Percentiles rank a stretch among this genome's conserved stretches.
Evolutionary conservation across 2,329 filamentous ascomycete genomes (phyloP).

Genomic region (Fusarium tupiense): DNA sequence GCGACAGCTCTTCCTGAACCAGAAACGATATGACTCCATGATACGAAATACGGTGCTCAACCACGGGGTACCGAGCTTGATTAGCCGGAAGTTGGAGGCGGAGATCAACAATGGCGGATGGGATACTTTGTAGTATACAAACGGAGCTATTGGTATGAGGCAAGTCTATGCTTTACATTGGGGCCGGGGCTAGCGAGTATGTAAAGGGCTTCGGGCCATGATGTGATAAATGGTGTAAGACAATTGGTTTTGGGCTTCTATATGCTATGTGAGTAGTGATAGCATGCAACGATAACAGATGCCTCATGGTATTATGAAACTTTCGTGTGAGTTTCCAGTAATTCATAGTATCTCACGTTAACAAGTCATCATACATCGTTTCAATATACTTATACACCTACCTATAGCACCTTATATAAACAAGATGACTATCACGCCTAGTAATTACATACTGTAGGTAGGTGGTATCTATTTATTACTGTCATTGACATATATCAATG

Average conservation of each 20-base stretch:
- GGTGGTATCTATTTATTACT: not conserved
- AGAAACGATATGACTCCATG: constrained; percentile 91
- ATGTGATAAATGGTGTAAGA: constrained; percentile 4
- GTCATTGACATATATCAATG: not conserved
- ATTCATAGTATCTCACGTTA: not conserved
- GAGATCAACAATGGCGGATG: constrained; percentile 98
- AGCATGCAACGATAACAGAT: constrained; percentile 12
- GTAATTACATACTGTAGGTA: not conserved
- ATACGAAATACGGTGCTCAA: constrained; percentile 86
- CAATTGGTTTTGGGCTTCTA: constrained; percentile 1
- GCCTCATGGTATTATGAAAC: not conserved
- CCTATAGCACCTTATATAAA: not conserved
- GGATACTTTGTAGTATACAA: constrained; percentile 70
- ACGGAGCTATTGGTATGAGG: not conserved
- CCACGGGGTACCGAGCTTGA: constrained; percentile 87
- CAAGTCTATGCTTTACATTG: not conserved
- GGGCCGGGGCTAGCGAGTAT: not conserved
- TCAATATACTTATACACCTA: not conserved
- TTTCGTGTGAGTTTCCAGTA: not conserved
- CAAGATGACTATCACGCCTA: not conserved
- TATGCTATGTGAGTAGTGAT: not conserved
- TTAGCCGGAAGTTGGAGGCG: constrained; percentile 88
- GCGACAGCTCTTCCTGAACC: constrained; percentile 90
- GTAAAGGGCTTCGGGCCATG: not conserved
- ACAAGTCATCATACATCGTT: not conserved